Evolutionary conservation across 129 eudicot genomes (phyloP), one percentile per base, ranked within the genome.

Genomic region (Centella asiatica): DNA sequence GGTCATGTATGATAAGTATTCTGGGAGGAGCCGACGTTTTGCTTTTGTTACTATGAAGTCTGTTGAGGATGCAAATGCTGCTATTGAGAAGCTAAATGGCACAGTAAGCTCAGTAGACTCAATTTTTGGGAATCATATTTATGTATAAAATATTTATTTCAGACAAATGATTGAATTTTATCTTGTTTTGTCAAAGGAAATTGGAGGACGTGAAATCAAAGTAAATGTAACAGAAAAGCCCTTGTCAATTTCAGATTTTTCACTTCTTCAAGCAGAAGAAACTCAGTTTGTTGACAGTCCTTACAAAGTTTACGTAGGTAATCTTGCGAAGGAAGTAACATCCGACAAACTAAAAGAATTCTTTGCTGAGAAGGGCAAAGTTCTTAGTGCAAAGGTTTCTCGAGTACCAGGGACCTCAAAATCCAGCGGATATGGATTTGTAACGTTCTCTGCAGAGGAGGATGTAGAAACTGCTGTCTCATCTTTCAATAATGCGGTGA

Each of bases 151-250:
- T 53, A 20, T 9, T 24, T 19, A 11, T 20, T 19, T 20, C 0
- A 58, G 31, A 34, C 19, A 57, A 9, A 34, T 19, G 37, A 20
- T 9, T 34, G 40, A 33, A 14, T 59, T 26, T 14, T 15, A 11
- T 52, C 24, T 12, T 40, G 36, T 67, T 40, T 29, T 31, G 25
- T 46, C 10, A 68, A 74, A 92, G 98, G 82, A 92, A 79, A 76
- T 92, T 33, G 98, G 82, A 45, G 98, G 90, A 9, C 95, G 95
- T 26, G 71, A 84, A 62, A 87, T 92, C 32, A 87, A 87, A 84
- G 95, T 92, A 57, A 92, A 92, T 57, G 55, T 92, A 46, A 92
- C 98, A 0, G 95, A 92, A 69, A 92, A 92, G 76, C 98, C 98
- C 20, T 72, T 87, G 69, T 39, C 57, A 2, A 60, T 80, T 47